These are phyloP conservation scores for Mucor velutinosus DNA, from an alignment of 371 early-diverging fungal genomes.

Conservation along the genomic window DNA sequence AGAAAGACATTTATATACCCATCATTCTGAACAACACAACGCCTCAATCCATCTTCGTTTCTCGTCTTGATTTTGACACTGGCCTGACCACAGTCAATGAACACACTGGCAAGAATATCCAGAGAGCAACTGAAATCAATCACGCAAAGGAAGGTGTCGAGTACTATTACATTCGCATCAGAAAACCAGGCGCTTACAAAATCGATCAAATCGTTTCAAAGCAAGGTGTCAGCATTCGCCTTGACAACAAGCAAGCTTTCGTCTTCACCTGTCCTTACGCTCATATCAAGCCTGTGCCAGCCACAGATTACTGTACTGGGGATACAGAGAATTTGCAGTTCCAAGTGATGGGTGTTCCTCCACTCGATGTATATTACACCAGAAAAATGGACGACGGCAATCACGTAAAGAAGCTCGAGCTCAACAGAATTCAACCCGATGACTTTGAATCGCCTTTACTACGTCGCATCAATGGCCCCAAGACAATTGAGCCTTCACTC, in stretches of 20 bases:
- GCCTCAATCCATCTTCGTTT: constrained; percentile 40
- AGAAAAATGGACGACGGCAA: constrained; percentile 6
- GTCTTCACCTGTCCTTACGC: constrained; percentile 51
- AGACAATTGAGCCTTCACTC: constrained; percentile 26
- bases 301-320: constrained; percentile 38
- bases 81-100: constrained; percentile 9
- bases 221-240: constrained; percentile 41
- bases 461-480: constrained; percentile 19
- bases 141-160: constrained; percentile 40
- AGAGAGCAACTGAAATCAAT: constrained; percentile 44
- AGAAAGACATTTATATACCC: constrained; percentile 47
- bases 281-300: constrained; percentile 19
- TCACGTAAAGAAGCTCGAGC: constrained; percentile 10
- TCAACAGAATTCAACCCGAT: constrained; percentile 50
- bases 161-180: constrained; percentile 39
- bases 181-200: constrained; percentile 44
- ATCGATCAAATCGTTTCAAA: constrained; percentile 39
- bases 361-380: constrained; percentile 41
- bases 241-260: constrained; percentile 33
- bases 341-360: constrained; percentile 45
- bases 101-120: constrained; percentile 32
- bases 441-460: constrained; percentile 36
- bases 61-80: constrained; percentile 48
- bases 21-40: constrained; percentile 51
- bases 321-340: constrained; percentile 36